These are phyloP conservation scores for Emmonsiellopsis sp. DNA, from an alignment of 2,329 filamentous ascomycete species.

Conservation along the genomic window DNA sequence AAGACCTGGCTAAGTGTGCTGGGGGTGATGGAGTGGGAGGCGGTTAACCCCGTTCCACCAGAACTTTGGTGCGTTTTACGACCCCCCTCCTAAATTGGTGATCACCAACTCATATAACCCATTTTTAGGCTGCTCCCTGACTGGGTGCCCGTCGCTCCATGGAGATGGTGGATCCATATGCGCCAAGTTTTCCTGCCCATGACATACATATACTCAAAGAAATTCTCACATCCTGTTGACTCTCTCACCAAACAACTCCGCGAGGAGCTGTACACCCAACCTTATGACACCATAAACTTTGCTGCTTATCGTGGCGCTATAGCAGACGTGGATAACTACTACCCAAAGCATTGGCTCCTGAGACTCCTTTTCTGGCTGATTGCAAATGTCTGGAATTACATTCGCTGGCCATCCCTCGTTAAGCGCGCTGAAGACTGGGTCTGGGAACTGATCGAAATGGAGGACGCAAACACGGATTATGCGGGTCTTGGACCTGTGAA, in stretches of 20 bases:
- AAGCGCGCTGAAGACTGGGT: conserved; percentile 69
- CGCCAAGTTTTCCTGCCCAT: conserved; percentile 93
- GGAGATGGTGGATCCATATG: conserved; percentile 98
- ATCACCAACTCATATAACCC: conserved; percentile 4
- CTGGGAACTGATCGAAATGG: conserved; percentile 75
- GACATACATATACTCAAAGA: conserved; percentile 79
- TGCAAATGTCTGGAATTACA: conserved; percentile 67
- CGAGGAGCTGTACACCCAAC: conserved; percentile 72
- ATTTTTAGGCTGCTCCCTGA: conserved; percentile 60
- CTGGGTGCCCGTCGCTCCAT: conserved; percentile 81
- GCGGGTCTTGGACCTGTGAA: conserved; percentile 82
- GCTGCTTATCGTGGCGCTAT: conserved; percentile 72
- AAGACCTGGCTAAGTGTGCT: conserved; percentile 90
- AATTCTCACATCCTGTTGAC: conserved; percentile 67
- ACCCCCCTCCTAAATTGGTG: neutral
- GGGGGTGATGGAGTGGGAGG: conserved; percentile 77
- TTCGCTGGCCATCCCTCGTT: conserved; percentile 58
- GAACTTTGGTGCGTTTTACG: conserved; percentile 60
- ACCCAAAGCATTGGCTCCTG: conserved; percentile 79
- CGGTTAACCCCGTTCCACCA: conserved; percentile 87
- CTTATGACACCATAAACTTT: conserved; percentile 72
- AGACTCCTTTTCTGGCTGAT: conserved; percentile 70
- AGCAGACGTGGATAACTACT: conserved; percentile 71
- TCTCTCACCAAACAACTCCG: conserved; percentile 62
- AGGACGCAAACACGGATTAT: conserved; percentile 88